Evolutionary conservation across 345 rosid genomes (phyloP).

Genomic region (Hirschfeldia incana): DNA sequence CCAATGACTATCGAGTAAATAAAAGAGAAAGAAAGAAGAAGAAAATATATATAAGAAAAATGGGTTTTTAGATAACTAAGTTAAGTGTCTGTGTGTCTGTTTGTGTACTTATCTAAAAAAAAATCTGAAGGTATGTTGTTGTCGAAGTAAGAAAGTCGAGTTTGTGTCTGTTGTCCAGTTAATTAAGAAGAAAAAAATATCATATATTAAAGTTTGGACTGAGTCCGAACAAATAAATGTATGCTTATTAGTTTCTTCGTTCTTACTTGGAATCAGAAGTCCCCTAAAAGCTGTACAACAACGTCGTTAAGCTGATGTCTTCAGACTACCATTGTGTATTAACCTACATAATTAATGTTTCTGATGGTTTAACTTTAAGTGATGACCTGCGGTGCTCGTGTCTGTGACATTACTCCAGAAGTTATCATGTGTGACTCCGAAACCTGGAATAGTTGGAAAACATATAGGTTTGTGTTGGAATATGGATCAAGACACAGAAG

Average conservation of each 20-base stretch:
- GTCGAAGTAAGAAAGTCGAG: slow-evolving; percentile 3
- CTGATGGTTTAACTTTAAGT: background rate
- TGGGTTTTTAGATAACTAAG: slow-evolving; percentile 27
- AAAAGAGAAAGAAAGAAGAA: background rate
- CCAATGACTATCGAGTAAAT: slow-evolving; percentile 49
- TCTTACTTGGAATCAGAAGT: background rate
- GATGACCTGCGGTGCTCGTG: background rate
- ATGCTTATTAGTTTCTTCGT: background rate
- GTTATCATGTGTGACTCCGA: background rate
- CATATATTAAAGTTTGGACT: background rate
- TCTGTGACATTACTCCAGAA: slow-evolving; percentile 2
- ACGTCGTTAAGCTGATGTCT: background rate
- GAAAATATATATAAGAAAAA: slow-evolving; percentile 7
- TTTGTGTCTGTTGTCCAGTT: slow-evolving; percentile 7
- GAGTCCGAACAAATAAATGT: background rate
- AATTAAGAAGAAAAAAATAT: slow-evolving; percentile 15
- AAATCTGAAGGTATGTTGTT: slow-evolving; percentile 23
- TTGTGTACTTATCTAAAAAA: slow-evolving; percentile 18
- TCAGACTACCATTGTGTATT: background rate
- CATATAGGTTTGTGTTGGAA: background rate
- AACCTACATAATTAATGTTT: background rate
- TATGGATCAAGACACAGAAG: slow-evolving; percentile 2
- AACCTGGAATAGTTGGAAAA: slow-evolving; percentile 16
- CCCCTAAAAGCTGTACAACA: slow-evolving; percentile 2
- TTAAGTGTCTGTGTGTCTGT: slow-evolving; percentile 19